Conservation (phyloP, 768 basidiomycete species). For the Cytidiella melzeri region DNA sequence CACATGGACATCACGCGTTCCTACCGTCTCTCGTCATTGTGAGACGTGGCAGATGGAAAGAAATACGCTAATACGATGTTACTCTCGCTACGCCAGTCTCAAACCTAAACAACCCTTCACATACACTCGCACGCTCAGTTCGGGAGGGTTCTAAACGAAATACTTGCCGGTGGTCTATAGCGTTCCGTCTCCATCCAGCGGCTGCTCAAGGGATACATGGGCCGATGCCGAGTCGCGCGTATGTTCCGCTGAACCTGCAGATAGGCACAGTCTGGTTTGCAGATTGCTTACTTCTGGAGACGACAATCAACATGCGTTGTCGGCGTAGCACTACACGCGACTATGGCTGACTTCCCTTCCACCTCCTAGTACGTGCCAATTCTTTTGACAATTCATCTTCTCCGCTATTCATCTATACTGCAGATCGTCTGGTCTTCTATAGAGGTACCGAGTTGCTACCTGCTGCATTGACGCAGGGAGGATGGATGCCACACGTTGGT, state of each 20-base stretch:
- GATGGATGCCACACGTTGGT: background rate
- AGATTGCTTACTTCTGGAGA: background rate
- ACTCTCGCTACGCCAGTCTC: too few relatives aligned
- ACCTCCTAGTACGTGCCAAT: background rate
- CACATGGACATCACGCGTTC: too few relatives aligned
- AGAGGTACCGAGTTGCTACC: background rate
- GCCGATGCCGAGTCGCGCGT: background rate
- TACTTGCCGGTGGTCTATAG: too few relatives aligned
- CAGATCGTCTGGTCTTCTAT: background rate
- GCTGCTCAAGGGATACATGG: background rate
- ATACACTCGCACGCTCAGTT: too few relatives aligned
- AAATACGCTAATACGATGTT: background rate
- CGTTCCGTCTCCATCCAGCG: too few relatives aligned
- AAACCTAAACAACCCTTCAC: too few relatives aligned
- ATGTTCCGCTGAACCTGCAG: background rate
- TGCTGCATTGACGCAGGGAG: background rate
- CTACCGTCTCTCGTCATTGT: background rate
- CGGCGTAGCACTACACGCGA: background rate
- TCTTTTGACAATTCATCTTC: background rate
- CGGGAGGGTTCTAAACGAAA: too few relatives aligned
- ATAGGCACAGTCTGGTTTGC: background rate
- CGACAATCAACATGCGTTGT: background rate
- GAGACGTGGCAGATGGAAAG: background rate
- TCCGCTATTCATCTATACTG: background rate
- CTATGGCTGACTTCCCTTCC: background rate